phyloP scores from a whole-genome alignment of 208 protist genomes.

The Trypanosoma brucei region DNA sequence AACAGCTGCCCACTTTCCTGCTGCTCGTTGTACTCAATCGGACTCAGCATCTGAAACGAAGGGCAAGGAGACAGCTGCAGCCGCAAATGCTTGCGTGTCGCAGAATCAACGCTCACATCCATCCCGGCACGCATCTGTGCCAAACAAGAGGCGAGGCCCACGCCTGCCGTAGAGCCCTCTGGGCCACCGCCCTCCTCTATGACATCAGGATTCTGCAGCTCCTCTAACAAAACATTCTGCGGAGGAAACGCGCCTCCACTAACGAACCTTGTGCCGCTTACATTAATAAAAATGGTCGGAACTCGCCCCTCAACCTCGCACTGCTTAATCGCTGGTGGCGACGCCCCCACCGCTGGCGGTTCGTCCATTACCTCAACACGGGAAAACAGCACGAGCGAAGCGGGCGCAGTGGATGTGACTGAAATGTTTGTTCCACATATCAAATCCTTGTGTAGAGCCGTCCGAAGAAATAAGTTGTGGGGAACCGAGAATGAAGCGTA shows the following conservation, averaged over 20 bases:
- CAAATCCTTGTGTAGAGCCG: slow-evolving; percentile 77
- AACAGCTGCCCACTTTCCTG: slow-evolving; percentile 68
- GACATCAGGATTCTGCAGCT: slow-evolving; percentile 63
- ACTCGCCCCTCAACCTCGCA: slow-evolving; percentile 83
- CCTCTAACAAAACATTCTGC: slow-evolving; percentile 51
- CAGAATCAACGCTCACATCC: slow-evolving; percentile 23
- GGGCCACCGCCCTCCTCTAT: background rate
- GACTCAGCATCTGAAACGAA: slow-evolving; percentile 66
- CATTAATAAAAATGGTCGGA: slow-evolving; percentile 53
- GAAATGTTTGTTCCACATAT: slow-evolving; percentile 65
- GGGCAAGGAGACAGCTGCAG: slow-evolving; percentile 68
- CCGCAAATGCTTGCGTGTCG: slow-evolving; percentile 52
- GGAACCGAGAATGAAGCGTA: slow-evolving; percentile 49
- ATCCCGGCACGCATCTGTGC: slow-evolving; percentile 42
- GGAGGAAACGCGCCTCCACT: slow-evolving; percentile 14
- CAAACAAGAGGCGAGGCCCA: slow-evolving; percentile 70
- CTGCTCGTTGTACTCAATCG: slow-evolving; percentile 78
- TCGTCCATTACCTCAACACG: slow-evolving; percentile 64
- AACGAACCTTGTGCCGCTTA: slow-evolving; percentile 50
- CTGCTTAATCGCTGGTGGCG: slow-evolving; percentile 66
- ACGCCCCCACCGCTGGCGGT: slow-evolving; percentile 32
- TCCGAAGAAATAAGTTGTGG: slow-evolving; percentile 65
- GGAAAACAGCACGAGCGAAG: slow-evolving; percentile 55
- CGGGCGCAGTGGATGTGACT: slow-evolving; percentile 20
- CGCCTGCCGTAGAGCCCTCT: slow-evolving; percentile 10